These are phyloP conservation scores for Rutidosis leptorrhynchoides DNA, from an alignment of 129 eudicot species.

Conservation along the genomic window DNA sequence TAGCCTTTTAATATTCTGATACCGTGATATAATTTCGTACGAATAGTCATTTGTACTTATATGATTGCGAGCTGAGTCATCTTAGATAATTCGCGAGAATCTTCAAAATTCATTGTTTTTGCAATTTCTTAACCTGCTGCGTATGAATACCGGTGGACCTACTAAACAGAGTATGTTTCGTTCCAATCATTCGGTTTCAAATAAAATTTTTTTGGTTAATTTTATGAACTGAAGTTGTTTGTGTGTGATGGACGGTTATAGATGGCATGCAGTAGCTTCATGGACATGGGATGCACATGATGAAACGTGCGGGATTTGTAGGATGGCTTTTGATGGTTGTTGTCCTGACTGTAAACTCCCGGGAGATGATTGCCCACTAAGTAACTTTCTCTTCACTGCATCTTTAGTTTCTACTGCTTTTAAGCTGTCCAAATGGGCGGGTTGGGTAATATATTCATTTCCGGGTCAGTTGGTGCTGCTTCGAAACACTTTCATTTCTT, in stretches of 20 bases:
- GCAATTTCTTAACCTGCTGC: conserved; percentile 42
- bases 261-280: conserved; percentile 99
- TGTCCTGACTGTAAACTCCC: conserved; percentile 96
- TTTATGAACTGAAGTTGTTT: background rate
- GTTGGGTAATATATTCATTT: background rate
- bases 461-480: no score
- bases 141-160: conserved; percentile 31
- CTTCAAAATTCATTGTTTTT: conserved; percentile 11
- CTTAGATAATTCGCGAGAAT: background rate
- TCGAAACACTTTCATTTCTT: no score
- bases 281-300: conserved; percentile 99
- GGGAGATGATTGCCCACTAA: conserved; percentile 89
- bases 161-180: conserved; percentile 54
- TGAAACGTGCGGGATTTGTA: conserved; percentile 93
- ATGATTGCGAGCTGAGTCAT: background rate
- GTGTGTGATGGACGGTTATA: conserved; percentile 20
- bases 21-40: background rate
- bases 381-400: conserved; percentile 38
- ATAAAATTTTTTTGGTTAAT: background rate
- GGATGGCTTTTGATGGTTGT: conserved; percentile 99
- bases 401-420: background rate
- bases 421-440: background rate
- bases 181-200: background rate
- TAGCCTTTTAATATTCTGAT: background rate
- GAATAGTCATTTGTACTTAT: background rate